A percentile compares a stretch with the other conserved stretches of the same genome.
These are phyloP conservation scores for Solanum clarkiae DNA, from an alignment of 257 asterid species.

Conservation along the genomic window DNA sequence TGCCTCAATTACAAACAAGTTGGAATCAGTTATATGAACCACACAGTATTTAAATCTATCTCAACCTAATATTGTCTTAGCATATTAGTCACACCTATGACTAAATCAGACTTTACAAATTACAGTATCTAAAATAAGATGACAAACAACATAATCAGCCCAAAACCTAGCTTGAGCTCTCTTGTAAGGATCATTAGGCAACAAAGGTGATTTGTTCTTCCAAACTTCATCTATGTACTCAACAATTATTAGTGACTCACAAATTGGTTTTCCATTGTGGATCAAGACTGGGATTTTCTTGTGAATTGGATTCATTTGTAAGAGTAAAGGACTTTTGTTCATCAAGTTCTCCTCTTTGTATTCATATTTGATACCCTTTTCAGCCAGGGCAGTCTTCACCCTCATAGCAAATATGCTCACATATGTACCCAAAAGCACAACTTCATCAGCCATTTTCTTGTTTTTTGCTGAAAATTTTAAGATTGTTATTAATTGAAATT, in stretches of 20 bases:
- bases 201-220: constrained; percentile 4
- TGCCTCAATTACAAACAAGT: neutral
- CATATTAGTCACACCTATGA: neutral
- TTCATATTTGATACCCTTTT: constrained; percentile 9
- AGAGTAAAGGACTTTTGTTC: constrained; percentile 5
- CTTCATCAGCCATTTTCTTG: neutral
- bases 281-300: constrained; percentile 6
- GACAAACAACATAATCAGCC: constrained; percentile 13
- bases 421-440: constrained; percentile 7
- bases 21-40: neutral
- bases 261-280: constrained; percentile 14
- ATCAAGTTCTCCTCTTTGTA: constrained; percentile 1
- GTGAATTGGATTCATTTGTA: constrained; percentile 27
- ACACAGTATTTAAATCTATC: neutral
- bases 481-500: neutral
- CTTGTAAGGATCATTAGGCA: constrained; percentile 20
- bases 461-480: neutral
- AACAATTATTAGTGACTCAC: constrained; percentile 8
- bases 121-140: neutral
- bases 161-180: constrained; percentile 26
- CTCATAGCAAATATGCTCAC: constrained; percentile 17
- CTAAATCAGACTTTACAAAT: neutral
- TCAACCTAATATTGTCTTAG: neutral
- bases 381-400: constrained; percentile 14
- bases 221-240: constrained; percentile 25